Base-by-base conservation (phyloP, 345 rosid genomes). In the Eucalyptus victrix region DNA sequence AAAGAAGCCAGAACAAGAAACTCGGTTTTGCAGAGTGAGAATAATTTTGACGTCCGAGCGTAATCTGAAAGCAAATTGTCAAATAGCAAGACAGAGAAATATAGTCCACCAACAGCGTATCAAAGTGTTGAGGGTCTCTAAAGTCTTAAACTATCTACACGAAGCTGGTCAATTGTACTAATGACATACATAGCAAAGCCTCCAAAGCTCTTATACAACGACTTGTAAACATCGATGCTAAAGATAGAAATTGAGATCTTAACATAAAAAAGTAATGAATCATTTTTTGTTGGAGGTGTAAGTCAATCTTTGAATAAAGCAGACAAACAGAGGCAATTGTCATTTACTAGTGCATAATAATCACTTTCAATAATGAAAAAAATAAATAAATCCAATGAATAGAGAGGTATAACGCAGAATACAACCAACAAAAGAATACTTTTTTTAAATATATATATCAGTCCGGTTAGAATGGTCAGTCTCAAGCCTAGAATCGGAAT, bases 181-280 rank as follows among this genome's bases (percentile, higher is more conserved):
- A 97, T 98, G 89, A 97, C 98, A 93, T 97, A 96, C 8, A 97
- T 99, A 86, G 98, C 99, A 91, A 97, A 97, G 91, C 99, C 99
- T 42, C 99, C 99, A 91, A 97, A 97, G 91, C 99, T 94, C 93
- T 95, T 97, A 88, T 97, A 97, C 89, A 97, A 89, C 86, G 98
- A 98, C 95, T 97, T 97, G 93, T 97, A 94, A 91, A 97, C 95
- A 88, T 96, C 97, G 72, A 97, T 88, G 89, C 98, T 97, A 93
- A 86, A 86, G 44, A 76, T 37, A 40, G 44, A 58, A 37, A 40
- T 86, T 81, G 80, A 16, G 34, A 76, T 76, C 85, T 76, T 40
- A 76, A 76, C 30, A 76, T 76, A 40, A 76, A 40, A 76, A 21
- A 76, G 30, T 23, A 76, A 40, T 76, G 47, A 21, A 42, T 76